These are phyloP conservation scores for Ophiocordyceps robertsii DNA, from an alignment of 2,329 filamentous ascomycete genomes.

Conservation along the genomic window DNA sequence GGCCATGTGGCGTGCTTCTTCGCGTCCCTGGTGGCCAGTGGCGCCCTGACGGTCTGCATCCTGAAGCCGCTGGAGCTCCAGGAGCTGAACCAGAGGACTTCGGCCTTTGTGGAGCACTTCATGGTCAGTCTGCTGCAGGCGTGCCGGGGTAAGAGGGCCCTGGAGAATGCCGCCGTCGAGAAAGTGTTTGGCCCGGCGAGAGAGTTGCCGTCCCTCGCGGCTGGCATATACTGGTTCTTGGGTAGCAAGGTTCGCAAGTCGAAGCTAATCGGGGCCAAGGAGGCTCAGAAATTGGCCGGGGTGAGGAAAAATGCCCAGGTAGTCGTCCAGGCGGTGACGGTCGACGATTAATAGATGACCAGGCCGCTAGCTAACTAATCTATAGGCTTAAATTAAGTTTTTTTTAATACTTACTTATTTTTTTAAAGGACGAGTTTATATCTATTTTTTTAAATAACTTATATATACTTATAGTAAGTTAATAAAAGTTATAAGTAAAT, in stretches of 20 bases:
- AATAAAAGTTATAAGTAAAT: no score
- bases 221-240: constrained; percentile 68
- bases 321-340: constrained; percentile 10
- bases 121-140: constrained; percentile 63
- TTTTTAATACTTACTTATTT: no score
- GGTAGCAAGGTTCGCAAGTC: constrained; percentile 60
- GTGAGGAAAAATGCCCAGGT: constrained; percentile 20
- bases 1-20: constrained; percentile 42
- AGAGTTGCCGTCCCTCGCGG: constrained; percentile 53
- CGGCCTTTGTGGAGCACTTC: constrained; percentile 67
- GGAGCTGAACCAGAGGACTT: constrained; percentile 63
- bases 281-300: constrained; percentile 28
- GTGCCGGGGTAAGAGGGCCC: constrained; percentile 30
- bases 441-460: no score
- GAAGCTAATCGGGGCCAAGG: constrained; percentile 33
- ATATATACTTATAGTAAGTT: no score
- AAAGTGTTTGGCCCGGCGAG: constrained; percentile 54
- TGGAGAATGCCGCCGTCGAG: constrained; percentile 44
- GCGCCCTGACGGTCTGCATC: constrained; percentile 30
- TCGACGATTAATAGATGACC: no score
- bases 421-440: no score
- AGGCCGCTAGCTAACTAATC: no score
- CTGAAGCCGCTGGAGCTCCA: constrained; percentile 65
- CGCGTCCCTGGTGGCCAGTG: constrained; percentile 33
- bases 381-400: no score